Conservation (phyloP, 2,329 filamentous ascomycete species). For the Colletotrichum tabaci region DNA sequence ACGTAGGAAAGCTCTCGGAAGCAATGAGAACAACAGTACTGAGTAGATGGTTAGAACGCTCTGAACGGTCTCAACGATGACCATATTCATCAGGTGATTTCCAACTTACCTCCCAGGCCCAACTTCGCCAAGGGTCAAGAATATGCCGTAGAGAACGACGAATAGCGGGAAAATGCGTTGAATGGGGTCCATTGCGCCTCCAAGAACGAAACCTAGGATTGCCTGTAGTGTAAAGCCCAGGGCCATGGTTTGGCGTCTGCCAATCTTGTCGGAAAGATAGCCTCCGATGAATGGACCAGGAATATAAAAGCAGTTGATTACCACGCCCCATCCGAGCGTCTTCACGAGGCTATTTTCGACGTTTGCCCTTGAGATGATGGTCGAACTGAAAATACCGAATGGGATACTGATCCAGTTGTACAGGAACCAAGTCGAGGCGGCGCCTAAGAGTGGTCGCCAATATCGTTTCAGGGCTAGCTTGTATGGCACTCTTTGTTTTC, state of each 20-base stretch:
- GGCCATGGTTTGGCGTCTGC: slow-evolving; percentile 65
- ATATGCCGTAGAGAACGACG: slow-evolving; percentile 66
- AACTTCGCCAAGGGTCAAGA: slow-evolving; percentile 64
- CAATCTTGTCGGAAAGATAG: slow-evolving; percentile 63
- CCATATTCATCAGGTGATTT: background rate
- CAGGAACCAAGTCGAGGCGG: slow-evolving; percentile 64
- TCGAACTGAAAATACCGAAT: slow-evolving; percentile 69
- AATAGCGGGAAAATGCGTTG: slow-evolving; percentile 65
- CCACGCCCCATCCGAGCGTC: slow-evolving; percentile 60
- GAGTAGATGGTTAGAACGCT: background rate
- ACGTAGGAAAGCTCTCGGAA: slow-evolving; percentile 65
- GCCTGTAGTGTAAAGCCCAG: slow-evolving; percentile 63
- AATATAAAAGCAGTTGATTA: slow-evolving; percentile 67
- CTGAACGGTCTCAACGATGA: too few relatives aligned
- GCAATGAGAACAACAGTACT: slow-evolving; percentile 57
- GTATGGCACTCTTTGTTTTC: slow-evolving; percentile 62
- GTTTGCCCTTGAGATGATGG: slow-evolving; percentile 62
- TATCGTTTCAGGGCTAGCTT: slow-evolving; percentile 62
- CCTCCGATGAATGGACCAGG: slow-evolving; percentile 64
- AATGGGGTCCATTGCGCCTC: slow-evolving; percentile 61
- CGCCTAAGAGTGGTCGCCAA: slow-evolving; percentile 64
- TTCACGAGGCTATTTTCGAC: slow-evolving; percentile 57
- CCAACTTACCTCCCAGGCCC: slow-evolving; percentile 60
- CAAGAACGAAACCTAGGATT: slow-evolving; percentile 64
- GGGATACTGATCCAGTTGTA: slow-evolving; percentile 70